Conservation (phyloP, 768 basidiomycete species). For the Amanita muscaria region DNA sequence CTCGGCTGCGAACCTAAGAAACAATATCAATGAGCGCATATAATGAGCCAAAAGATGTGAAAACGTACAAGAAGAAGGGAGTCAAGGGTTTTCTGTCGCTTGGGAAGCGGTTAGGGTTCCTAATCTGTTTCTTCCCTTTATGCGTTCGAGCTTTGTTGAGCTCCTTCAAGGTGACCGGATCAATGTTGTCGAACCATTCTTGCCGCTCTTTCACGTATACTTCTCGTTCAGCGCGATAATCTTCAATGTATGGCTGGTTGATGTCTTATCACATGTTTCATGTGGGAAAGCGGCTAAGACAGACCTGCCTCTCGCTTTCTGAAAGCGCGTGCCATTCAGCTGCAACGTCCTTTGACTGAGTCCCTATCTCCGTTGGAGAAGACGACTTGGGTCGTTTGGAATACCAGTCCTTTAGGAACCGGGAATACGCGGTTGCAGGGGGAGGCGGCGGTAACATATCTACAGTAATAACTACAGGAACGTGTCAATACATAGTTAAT, state of each 20-base stretch:
- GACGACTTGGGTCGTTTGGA: not conserved
- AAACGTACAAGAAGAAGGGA: slow-evolving; percentile 11
- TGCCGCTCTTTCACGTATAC: slow-evolving; percentile 3
- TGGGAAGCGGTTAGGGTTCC: not conserved
- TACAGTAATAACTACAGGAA: not conserved
- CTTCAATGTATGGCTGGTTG: slow-evolving; percentile 17
- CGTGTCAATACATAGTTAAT: no score
- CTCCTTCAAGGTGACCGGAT: slow-evolving; percentile 10
- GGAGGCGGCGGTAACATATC: not conserved
- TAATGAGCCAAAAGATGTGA: not conserved
- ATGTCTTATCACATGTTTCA: not conserved
- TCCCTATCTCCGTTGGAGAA: not conserved
- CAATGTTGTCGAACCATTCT: slow-evolving; percentile 13
- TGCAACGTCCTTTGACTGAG: not conserved
- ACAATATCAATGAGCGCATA: not conserved
- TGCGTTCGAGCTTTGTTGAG: slow-evolving; percentile 12
- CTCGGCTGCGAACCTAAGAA: not conserved
- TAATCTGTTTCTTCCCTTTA: slow-evolving; percentile 1
- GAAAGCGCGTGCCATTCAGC: slow-evolving; percentile 25
- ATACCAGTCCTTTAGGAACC: not conserved
- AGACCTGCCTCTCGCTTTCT: slow-evolving; percentile 27
- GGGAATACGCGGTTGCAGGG: not conserved
- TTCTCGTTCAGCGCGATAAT: not conserved
- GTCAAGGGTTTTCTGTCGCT: not conserved
- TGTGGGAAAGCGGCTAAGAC: not conserved